A percentile compares a stretch with the other conserved stretches of the same genome.
These are phyloP conservation scores for Podila epicladia DNA, from an alignment of 192 early-diverging fungal genomes.

Conservation along the genomic window DNA sequence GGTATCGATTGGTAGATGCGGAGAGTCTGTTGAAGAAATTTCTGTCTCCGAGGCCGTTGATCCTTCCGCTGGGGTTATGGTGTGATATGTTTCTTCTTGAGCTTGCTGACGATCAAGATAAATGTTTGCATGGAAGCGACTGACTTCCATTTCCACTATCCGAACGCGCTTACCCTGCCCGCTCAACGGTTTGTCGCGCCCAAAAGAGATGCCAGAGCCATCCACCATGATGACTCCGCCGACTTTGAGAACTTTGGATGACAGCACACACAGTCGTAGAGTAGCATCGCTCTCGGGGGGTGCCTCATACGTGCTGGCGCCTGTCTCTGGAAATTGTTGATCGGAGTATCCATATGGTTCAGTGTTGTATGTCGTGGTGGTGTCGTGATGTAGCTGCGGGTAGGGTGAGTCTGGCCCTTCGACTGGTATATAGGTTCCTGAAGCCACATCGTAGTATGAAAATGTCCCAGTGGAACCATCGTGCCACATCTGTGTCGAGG, in stretches of 20 bases:
- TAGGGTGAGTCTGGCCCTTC: constrained; percentile 14
- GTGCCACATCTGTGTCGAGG: constrained; percentile 63
- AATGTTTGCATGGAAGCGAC: constrained; percentile 71
- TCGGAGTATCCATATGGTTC: neutral
- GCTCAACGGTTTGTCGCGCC: constrained; percentile 61
- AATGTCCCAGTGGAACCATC: constrained; percentile 58
- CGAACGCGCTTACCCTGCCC: constrained; percentile 63
- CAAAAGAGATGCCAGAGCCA: constrained; percentile 64
- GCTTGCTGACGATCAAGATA: constrained; percentile 51
- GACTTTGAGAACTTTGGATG: constrained; percentile 54
- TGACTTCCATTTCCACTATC: constrained; percentile 70
- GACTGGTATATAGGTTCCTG: constrained; percentile 62
- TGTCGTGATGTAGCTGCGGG: constrained; percentile 2
- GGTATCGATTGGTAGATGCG: neutral
- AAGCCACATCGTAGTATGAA: constrained; percentile 61
- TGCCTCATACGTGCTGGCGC: neutral
- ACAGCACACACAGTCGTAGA: constrained; percentile 66
- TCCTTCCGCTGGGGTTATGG: neutral
- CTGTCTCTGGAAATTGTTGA: neutral
- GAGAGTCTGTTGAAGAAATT: neutral
- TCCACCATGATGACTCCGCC: constrained; percentile 64
- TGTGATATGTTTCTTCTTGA: neutral
- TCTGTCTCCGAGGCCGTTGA: neutral
- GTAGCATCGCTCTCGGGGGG: constrained; percentile 56
- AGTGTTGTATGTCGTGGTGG: neutral